Conservation (phyloP, 73 alveolate species). For the Breviolum minutum region DNA sequence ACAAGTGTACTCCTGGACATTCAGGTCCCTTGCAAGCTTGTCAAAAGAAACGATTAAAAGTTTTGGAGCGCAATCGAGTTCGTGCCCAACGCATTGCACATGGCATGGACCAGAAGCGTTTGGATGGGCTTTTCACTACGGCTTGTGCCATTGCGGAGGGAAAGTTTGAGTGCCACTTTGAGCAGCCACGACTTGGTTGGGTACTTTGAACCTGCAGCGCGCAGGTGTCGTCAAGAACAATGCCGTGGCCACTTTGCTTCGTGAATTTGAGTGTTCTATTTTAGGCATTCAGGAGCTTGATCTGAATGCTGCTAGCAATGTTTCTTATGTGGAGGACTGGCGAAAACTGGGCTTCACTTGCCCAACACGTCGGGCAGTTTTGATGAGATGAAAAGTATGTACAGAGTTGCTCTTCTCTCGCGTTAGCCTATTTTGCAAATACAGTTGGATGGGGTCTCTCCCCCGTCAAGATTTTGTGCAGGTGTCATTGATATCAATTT, state of each 20-base stretch:
- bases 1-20: constrained; percentile 63
- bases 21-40: background rate
- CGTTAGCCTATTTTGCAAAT: background rate
- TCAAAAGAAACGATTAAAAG: background rate
- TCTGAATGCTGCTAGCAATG: background rate
- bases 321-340: background rate
- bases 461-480: too few relatives aligned
- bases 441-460: background rate
- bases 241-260: background rate
- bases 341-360: background rate
- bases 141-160: background rate
- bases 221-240: background rate
- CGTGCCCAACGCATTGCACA: background rate
- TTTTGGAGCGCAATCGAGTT: background rate
- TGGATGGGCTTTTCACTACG: background rate
- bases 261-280: background rate
- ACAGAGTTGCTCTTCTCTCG: background rate
- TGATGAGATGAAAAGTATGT: background rate
- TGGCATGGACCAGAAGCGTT: background rate
- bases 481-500: background rate
- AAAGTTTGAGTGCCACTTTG: background rate
- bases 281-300: background rate
- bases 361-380: background rate
- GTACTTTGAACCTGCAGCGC: background rate
- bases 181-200: background rate